Base-by-base conservation (phyloP, 2,329 filamentous ascomycete species). In the Aureobasidium sp. region DNA sequence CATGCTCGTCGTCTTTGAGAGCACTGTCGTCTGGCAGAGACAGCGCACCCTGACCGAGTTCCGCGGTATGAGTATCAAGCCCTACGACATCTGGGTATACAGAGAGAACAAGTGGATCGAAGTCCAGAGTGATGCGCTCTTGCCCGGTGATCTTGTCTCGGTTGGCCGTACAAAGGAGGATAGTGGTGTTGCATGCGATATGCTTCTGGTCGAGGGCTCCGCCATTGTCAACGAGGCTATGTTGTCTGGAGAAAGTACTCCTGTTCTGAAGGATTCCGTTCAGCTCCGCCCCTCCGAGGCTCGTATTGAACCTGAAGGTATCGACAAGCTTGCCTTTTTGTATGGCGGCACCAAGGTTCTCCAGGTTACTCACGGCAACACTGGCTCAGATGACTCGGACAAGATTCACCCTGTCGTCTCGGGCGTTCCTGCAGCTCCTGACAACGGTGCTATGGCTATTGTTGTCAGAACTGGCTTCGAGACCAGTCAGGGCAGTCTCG, bases 151-250 rank as follows among this genome's bases (percentile, higher is more conserved):
- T 70, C 81, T 99, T 49, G 91, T 93, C 53, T 97, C 93, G 11
- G 92, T 95, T 30, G 88, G 87, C 63, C 87, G 94, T 62, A 97
- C 93, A 61, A 97, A 96, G 79, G 95, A 99, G 73, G 94, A 99
- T 69, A 89, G 92, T 64, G 94, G 94, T 62, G 92, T 99, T 61
- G 93, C 94, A 37, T 99, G 94, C 74, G 94, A 99, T 73, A 96
- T 99, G 88, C 79, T 99, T 57, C 77, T 99, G 50, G 87, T 99
- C 34, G 92, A 97, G 74, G 95, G 94, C 34, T 92, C 91, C 60
- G 93, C 90, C 9, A 99, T 99, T 72, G 94, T 99, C 69, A 99
- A 99, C 77, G 94, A 99, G 77, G 95, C 95, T 65, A 99, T 99
- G 94, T 83, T 99, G 68, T 99, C 94, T 3, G 94, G 94, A 65